A percentile compares a stretch with the other conserved stretches of the same genome.
These are phyloP conservation scores for Pythium vanterpoolii DNA, from an alignment of 352 stramenopile genomes.

Conservation along the genomic window DNA sequence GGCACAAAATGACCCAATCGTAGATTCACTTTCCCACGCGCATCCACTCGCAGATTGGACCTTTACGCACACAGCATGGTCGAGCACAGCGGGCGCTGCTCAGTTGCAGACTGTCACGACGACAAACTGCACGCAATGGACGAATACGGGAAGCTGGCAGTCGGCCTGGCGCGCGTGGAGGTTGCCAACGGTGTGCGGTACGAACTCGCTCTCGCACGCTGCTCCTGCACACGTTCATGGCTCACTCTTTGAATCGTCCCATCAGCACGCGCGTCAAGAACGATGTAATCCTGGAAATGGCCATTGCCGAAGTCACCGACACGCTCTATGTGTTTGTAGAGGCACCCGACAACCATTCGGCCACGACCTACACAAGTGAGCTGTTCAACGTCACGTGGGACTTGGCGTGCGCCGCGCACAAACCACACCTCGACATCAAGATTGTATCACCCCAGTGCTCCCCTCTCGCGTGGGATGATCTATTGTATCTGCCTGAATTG, in stretches of 20 bases:
- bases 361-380: constrained; percentile 36
- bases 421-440: constrained; percentile 52
- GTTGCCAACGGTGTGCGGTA: background rate
- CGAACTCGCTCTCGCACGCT: background rate
- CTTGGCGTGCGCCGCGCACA: constrained; percentile 43
- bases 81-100: too few relatives aligned
- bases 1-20: too few relatives aligned
- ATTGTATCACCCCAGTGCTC: background rate
- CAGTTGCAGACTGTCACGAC: too few relatives aligned
- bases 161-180: background rate
- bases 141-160: background rate
- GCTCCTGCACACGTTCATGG: background rate
- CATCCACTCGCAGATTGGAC: too few relatives aligned
- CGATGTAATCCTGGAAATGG: constrained; percentile 7
- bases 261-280: constrained; percentile 1
- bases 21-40: too few relatives aligned
- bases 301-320: background rate
- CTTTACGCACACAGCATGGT: too few relatives aligned
- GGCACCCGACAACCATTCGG: constrained; percentile 26
- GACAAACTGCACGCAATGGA: background rate
- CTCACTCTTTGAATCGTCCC: background rate
- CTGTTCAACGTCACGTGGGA: constrained; percentile 69
- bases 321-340: constrained; percentile 49
- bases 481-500: constrained; percentile 54
- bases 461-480: constrained; percentile 45